Base-by-base conservation (phyloP, 192 early-diverging fungal species). In the Coemansia sp. region DNA sequence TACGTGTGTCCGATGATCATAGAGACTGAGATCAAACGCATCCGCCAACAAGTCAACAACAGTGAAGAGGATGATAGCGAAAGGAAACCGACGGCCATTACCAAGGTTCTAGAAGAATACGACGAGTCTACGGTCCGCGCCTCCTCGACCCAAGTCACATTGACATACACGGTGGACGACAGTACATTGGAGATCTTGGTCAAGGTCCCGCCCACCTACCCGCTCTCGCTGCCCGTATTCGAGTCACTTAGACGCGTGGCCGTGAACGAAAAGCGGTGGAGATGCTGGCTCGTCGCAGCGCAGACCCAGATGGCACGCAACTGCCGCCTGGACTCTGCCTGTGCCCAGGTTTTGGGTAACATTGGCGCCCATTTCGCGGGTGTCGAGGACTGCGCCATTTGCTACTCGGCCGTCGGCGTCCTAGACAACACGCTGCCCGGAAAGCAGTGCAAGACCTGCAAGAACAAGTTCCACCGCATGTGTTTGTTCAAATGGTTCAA, bases 301-400 rank as follows among this genome's bases (percentile, higher is more conserved):
- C 69, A 75, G 38, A 74, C 86, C 4, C 85, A 91, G 72, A 73
- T 88, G 66, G 79, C 85, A 0, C 90, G 95, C 74, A 95, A 96
- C 74, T 89, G 90, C 11, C 88, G 89, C 5, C 80, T 97, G 33
- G 88, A 91, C 47, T 91, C 94, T 67, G 93, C 92, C 0, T 75
- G 98, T 50, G 82, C 84, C 5, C 73, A 95, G 62, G 91, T 95
- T 66, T 81, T 91, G 47, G 89, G 88, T 63, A 99, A 99, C 72
- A 88, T 96, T 21, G 84, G 85, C n/a, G 79, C 95, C 40, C 95
- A 96, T 72, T 97, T 98, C 84, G 90, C 93, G 42, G 97, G 96
- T n/a, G 91, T 96, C 38, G 97, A 98, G 69, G 96, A 98, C 74
- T 99, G 97, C 71, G 89, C 93, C 2, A 98, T 99, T 71, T 98